phyloP scores from a whole-genome alignment of 2,329 filamentous ascomycete species.

The Aspergillus tamarii region DNA sequence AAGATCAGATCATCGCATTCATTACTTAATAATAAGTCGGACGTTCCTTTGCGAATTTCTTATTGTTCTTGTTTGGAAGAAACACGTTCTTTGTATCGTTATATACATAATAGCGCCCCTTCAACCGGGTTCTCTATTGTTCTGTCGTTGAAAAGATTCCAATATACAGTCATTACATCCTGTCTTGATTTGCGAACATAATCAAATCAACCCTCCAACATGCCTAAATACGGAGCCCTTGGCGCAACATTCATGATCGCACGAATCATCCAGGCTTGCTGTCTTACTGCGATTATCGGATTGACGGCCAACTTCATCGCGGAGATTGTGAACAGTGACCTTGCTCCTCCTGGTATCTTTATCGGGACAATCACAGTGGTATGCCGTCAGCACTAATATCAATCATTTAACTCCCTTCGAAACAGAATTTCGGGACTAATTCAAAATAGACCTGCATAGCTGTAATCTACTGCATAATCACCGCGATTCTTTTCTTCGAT shows the following conservation, averaged over 20 bases:
- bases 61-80: neutral
- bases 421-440: constrained; percentile 12
- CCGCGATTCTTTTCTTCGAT: constrained; percentile 80
- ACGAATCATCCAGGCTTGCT: constrained; percentile 70
- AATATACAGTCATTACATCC: neutral
- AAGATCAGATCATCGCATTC: neutral
- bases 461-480: constrained; percentile 76
- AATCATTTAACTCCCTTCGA: neutral
- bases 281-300: constrained; percentile 76
- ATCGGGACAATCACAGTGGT: constrained; percentile 80
- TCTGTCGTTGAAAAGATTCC: neutral
- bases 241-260: constrained; percentile 77
- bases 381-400: constrained; percentile 46
- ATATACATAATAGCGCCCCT: neutral
- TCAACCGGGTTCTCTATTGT: too few relatives aligned
- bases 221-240: constrained; percentile 65
- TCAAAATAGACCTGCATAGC: constrained; percentile 70
- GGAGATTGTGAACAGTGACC: constrained; percentile 68
- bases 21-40: neutral
- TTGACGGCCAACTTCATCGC: constrained; percentile 81
- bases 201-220: constrained; percentile 17
- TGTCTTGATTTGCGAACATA: neutral
- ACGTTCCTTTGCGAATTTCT: neutral
- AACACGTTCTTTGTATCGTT: neutral
- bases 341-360: constrained; percentile 70